phyloP scores from a whole-genome alignment of 345 rosid species.

The Sonneratia caseolaris region DNA sequence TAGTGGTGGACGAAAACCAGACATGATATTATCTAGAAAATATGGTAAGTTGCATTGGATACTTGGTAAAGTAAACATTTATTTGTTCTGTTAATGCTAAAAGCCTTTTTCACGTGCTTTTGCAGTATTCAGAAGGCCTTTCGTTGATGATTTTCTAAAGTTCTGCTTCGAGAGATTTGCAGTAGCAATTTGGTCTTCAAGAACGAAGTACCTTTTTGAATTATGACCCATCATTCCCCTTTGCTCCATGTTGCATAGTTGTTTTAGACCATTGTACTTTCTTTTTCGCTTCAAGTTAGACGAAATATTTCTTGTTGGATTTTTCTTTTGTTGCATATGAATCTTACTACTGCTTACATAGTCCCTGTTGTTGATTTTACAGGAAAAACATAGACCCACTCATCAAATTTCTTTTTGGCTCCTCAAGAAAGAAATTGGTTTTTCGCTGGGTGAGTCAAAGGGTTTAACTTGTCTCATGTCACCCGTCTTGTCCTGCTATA shows the following conservation, averaged over 20 bases:
- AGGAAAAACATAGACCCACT: conserved; percentile 37
- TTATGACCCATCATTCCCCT: conserved; percentile 6
- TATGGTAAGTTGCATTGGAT: conserved; percentile 36
- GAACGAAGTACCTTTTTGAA: conserved; percentile 38
- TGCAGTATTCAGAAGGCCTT: conserved; percentile 75
- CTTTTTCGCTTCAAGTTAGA: background rate
- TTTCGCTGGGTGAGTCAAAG: conserved; percentile 49
- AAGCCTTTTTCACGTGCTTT: conserved; percentile 1
- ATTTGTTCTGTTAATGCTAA: background rate
- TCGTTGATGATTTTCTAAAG: conserved; percentile 44
- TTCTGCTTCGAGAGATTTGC: conserved; percentile 78
- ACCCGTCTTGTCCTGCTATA: background rate
- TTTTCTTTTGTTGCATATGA: background rate
- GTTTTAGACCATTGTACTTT: background rate
- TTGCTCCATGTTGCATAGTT: conserved; percentile 1
- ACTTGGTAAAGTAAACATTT: background rate
- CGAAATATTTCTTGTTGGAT: background rate
- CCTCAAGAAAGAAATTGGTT: conserved; percentile 27
- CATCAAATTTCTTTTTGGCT: conserved; percentile 27
- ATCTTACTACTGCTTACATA: background rate
- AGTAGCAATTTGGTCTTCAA: conserved; percentile 88
- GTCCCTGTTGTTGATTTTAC: conserved; percentile 11
- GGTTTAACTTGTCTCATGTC: background rate
- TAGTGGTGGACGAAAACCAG: conserved; percentile 20
- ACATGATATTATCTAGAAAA: conserved; percentile 32